Conservation (phyloP, 257 asterid species). For the Scutellaria galericulata region DNA sequence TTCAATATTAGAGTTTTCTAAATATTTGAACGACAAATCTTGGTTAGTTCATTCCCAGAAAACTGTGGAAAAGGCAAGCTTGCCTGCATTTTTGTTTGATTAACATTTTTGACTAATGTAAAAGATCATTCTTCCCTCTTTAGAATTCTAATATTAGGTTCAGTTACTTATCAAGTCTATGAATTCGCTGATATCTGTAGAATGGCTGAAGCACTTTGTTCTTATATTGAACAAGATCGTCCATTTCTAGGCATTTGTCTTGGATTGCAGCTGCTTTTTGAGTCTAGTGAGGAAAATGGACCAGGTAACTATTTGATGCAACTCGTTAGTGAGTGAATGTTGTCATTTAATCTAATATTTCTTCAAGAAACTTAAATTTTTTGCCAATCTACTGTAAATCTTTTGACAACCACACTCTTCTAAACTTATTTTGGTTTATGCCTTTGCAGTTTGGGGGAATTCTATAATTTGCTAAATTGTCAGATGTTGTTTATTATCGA, state of each 20-base stretch:
- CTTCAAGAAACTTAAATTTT: neutral
- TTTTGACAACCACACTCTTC: too few species aligned
- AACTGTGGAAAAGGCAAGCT: neutral
- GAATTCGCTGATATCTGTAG: slow-evolving; percentile 48
- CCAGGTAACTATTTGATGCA: slow-evolving; percentile 54
- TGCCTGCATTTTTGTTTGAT: neutral
- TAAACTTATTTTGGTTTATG: too few species aligned
- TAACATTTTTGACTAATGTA: neutral
- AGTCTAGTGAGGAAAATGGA: slow-evolving; percentile 95
- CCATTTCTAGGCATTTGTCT: slow-evolving; percentile 97
- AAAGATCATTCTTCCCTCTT: neutral
- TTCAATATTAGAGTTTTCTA: neutral
- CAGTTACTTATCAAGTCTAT: slow-evolving; percentile 11
- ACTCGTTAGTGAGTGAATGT: neutral
- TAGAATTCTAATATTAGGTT: neutral
- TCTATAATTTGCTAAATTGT: too few species aligned
- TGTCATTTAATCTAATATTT: neutral
- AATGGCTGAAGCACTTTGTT: slow-evolving; percentile 78
- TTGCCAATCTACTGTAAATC: too few species aligned
- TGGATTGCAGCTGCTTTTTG: slow-evolving; percentile 96
- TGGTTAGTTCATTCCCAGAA: neutral
- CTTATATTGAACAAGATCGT: slow-evolving; percentile 91
- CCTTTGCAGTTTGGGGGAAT: too few species aligned
- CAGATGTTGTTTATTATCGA: too few species aligned
- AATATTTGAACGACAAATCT: too few species aligned